Base-by-base conservation (phyloP, 768 basidiomycete species). In the Astraeus odoratus region DNA sequence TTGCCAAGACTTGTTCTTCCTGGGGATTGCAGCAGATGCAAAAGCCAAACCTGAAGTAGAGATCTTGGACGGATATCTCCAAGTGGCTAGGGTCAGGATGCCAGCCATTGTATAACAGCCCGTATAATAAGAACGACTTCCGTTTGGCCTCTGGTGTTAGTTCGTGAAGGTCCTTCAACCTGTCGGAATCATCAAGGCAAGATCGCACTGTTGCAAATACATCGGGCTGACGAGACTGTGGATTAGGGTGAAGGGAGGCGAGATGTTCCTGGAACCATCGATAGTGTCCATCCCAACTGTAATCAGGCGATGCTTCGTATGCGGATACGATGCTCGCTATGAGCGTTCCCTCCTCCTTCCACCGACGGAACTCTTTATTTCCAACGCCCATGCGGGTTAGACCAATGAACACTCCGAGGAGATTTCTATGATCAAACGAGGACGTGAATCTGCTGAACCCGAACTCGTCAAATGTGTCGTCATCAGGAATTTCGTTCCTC, bases 211-310 rank as follows among this genome's bases (percentile, higher is more conserved):
- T n/a, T 3, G 18, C 24, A 4, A 39, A n/a, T 9, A 39, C n/a
- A 24, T 39, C 19, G 18, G 39, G 39, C n/a, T 5, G 15, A 12
- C 8, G 18, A n/a, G 22, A n/a, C 16, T 39, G 20, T 8, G 22
- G 3, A n/a, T 39, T 23, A 26, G 22, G 22, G 22, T 65, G 57
- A 30, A 68, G 33, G 12, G 67, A 43, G 30, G 54, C 47, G 39
- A 60, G 56, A 47, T 69, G 60, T 24, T 61, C 8, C 29, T 64
- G 51, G 43, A 68, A 65, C 67, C 67, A 66, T 1, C 56, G 35
- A 42, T 64, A 67, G 50, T 59, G 63, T 8, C 25, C 48, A 16
- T 61, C 65, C 35, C 58, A 50, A 24, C n/a, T 12, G n/a, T 20
- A 12, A 19, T 38, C 25, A 1, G 64, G 63, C 3, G 60, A 8